Evolutionary conservation across 441 rosid genomes (phyloP).

Genomic region (Metrosideros polymorpha): DNA sequence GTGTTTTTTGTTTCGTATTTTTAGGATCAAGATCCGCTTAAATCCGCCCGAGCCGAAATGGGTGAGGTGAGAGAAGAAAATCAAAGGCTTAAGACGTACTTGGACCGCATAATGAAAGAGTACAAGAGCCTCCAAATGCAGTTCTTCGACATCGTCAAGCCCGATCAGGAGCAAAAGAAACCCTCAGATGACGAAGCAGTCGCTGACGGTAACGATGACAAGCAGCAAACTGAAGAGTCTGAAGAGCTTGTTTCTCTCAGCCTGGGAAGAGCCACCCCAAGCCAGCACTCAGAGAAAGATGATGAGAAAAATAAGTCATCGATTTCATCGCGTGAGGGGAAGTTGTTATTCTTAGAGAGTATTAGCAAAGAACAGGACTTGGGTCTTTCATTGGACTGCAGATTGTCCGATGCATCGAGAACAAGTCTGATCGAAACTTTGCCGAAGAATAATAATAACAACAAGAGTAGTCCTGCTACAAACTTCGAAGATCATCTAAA

Average conservation of each 20-base stretch:
- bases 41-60: constrained; percentile 56
- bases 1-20: background rate
- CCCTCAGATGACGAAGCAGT: background rate
- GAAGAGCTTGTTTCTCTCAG: constrained; percentile 61
- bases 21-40: constrained; percentile 41
- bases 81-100: constrained; percentile 44
- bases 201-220: background rate
- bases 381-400: constrained; percentile 44
- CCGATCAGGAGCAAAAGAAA: constrained; percentile 24
- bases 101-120: constrained; percentile 46
- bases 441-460: background rate
- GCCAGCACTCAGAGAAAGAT: constrained; percentile 16
- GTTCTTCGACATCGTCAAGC: constrained; percentile 9
- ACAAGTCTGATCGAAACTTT: background rate
- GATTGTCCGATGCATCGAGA: constrained; percentile 26
- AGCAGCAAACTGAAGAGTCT: constrained; percentile 15
- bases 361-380: constrained; percentile 15
- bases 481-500: background rate
- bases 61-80: constrained; percentile 70
- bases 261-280: constrained; percentile 43
- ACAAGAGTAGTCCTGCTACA: constrained; percentile 3
- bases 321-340: background rate
- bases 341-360: background rate
- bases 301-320: constrained; percentile 8
- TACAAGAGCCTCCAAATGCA: constrained; percentile 50